Evolutionary conservation across 2,329 filamentous ascomycete species (phyloP).

Genomic region (Ascomycota sp.): DNA sequence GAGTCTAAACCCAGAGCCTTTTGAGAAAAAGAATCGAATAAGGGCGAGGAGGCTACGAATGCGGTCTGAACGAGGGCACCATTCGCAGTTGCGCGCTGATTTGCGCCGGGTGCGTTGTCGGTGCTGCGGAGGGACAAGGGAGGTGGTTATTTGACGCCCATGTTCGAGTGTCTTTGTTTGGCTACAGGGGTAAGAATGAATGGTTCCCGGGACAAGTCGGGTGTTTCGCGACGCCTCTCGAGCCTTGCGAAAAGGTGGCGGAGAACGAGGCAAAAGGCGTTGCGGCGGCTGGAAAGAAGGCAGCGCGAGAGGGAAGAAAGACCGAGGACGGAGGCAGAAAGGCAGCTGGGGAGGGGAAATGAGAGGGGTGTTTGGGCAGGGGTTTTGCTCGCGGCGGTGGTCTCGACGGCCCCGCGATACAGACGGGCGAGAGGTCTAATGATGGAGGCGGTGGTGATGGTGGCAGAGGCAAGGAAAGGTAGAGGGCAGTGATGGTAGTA

Average conservation of each 20-base stretch:
- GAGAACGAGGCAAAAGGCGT: neutral
- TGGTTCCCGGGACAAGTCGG: too few relatives aligned
- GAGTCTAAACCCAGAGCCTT: constrained; percentile 16
- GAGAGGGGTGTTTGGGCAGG: neutral
- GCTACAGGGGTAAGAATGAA: too few relatives aligned
- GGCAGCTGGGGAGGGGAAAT: neutral
- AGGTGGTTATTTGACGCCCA: constrained; percentile 5
- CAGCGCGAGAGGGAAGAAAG: neutral
- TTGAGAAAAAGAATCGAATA: constrained; percentile 5
- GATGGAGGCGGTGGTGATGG: neutral
- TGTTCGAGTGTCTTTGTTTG: too few relatives aligned
- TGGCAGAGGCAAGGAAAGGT: neutral
- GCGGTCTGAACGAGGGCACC: too few relatives aligned
- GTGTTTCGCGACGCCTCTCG: too few relatives aligned
- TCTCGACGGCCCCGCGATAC: too few relatives aligned
- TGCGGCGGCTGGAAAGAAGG: neutral
- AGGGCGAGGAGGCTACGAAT: constrained; percentile 6
- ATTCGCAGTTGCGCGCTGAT: constrained; percentile 7
- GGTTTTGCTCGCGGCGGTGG: too few relatives aligned
- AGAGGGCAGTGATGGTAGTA: neutral
- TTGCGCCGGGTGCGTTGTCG: constrained; percentile 1
- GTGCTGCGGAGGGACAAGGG: constrained; percentile 3
- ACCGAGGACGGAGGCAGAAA: neutral
- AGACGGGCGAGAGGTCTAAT: neutral
- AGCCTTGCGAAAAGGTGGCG: neutral